A percentile compares a stretch with the other conserved stretches of the same genome.
Conservation (phyloP, 306 rosid species). For the Dalbergia oliveri region DNA sequence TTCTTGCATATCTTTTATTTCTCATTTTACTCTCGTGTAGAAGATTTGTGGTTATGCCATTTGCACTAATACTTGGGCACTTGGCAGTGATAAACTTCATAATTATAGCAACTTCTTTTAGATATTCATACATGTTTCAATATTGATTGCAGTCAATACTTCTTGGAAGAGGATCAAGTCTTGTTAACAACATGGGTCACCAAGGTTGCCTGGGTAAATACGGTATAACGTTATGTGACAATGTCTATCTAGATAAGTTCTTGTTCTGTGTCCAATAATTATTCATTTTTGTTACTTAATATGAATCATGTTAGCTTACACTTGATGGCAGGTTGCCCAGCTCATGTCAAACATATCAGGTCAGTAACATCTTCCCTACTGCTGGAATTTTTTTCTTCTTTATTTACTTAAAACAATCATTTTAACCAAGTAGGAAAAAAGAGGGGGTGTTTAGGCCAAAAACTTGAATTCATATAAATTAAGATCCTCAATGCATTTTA, state of each 20-base stretch:
- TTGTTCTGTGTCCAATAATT: conserved; percentile 8
- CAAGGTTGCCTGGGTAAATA: conserved; percentile 37
- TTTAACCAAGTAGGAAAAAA: neutral
- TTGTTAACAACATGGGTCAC: conserved; percentile 12
- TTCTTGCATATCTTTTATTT: no score
- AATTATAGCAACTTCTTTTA: neutral
- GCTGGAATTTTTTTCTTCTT: neutral
- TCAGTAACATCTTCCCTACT: conserved; percentile 23
- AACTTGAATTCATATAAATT: conserved; percentile 7
- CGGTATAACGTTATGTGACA: neutral
- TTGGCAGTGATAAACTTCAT: no score
- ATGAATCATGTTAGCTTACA: conserved; percentile 17
- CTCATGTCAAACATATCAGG: conserved; percentile 35
- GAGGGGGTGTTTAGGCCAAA: neutral
- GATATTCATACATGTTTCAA: conserved; percentile 5
- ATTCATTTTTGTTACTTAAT: neutral
- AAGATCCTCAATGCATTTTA: neutral
- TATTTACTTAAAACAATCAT: neutral
- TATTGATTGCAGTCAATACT: conserved; percentile 36
- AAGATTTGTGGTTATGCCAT: no score
- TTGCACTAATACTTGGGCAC: no score
- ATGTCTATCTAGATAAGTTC: conserved; percentile 1
- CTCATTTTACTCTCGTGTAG: no score
- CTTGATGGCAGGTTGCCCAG: conserved; percentile 40
- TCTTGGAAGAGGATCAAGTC: conserved; percentile 40